Evolutionary conservation across 2,329 filamentous ascomycete genomes (phyloP), one percentile per base, ranked within the genome.

Genomic region (Zymoseptoria ardabiliae): DNA sequence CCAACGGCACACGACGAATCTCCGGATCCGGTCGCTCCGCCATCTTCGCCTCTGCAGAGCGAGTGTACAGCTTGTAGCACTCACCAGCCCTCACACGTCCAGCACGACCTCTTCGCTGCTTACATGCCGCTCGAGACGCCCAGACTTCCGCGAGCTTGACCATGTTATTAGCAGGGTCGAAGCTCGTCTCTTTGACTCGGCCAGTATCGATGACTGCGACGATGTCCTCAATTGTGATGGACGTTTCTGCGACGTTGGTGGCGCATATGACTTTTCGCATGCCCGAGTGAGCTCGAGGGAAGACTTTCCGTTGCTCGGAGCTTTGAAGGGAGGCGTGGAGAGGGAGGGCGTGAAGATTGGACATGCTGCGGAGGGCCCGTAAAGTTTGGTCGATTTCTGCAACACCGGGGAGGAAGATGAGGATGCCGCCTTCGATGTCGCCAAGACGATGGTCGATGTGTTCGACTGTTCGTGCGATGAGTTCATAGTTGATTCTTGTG

Each of bases 201-300:
- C 94, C 94, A 10, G 89, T 94, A 72, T 99, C 94, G 63, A 99
- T 93, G 52, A 99, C 94, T 2, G 90, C 93, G 2, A 97, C 89
- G 56, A 99, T 90, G 71, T 99, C 94, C 71, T 97, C 92, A 61
- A 99, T 99, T 0, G 94, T 99, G 72, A 99, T 97, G 2, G 94
- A 97, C 0, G 94, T 99, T 73, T 99, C 94, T 1, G 94, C 94
- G 2, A 99, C 93, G 69, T 99, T 99, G 51, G 94, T 99, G 0
- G 94, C 90, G 6, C 93, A 90, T 35, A 99, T 89, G 11, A 99
- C 85, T 75, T 99, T 99, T 41, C 94, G 83, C 75, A 90, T 92
- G 0, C 91, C 91, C 2, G 77, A 73, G 0, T 93, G 92, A 4
- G 94, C 78, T 13, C 81, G 80, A 25, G 84, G 81, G 71, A 99